Evolutionary conservation across 257 asterid species (phyloP), one percentile per base, ranked within the genome.

Genomic region (Eucommia ulmoides): DNA sequence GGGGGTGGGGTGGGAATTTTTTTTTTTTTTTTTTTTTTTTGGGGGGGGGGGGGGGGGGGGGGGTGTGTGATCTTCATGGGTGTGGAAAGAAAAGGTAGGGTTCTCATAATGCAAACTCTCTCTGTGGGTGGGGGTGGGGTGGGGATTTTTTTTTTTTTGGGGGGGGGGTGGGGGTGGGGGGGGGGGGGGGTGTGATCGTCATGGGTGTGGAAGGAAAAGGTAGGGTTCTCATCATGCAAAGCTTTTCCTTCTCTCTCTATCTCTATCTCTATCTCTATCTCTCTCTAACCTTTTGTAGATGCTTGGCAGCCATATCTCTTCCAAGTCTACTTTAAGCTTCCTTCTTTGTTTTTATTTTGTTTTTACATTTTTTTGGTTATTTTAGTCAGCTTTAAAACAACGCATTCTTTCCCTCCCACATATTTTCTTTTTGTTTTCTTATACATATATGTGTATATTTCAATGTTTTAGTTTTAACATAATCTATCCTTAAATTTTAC

Each of bases 351-450:
- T 61, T 55, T 29, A 33, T 50, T 51, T 60, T 47, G 41, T 35
- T 41, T 21, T 41, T 56, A 24, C 61, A 55, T 54, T 19, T 29
- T 8, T 53, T 35, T 17, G n/a, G n/a, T n/a, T n/a, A n/a, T n/a
- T 45, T 41, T 52, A 54, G 72, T 74, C 75, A 19, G 94, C 96
- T 86, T 86, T 55, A 61, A 62, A 74, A 64, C 62, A 68, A 86
- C 93, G 93, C 96, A 78, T 69, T 70, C 82, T 66, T 72, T 80
- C 63, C 65, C 64, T 66, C 81, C 89, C 91, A 72, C 91, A 73
- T 62, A 66, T 24, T 56, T 63, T 21, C 46, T 42, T 66, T 65
- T 52, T 65, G 56, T 62, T 65, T 58, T n/a, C n/a, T n/a, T n/a
- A n/a, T n/a, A n/a, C n/a, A n/a, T n/a, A n/a, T n/a, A n/a, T n/a